These are phyloP conservation scores for Lyophyllum shimeji DNA, from an alignment of 768 basidiomycete species.

Conservation along the genomic window DNA sequence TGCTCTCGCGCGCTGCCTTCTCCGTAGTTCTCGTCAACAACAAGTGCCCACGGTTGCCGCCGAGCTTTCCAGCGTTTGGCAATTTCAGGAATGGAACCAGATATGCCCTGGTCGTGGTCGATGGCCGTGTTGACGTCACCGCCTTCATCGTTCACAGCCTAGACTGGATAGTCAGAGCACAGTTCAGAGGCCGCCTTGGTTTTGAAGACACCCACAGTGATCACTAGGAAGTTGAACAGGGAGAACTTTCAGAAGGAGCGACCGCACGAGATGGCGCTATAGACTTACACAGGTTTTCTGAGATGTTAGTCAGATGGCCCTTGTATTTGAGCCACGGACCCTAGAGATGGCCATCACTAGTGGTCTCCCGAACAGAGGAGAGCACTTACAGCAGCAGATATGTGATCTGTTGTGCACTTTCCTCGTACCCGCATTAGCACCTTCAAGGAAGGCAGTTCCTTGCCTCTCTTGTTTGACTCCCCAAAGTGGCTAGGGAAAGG, in stretches of 20 bases:
- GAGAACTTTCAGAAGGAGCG: conserved; percentile 2
- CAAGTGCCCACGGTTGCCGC: conserved; percentile 85
- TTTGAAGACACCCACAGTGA: conserved; percentile 54
- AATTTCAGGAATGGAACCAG: conserved; percentile 86
- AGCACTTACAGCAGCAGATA: conserved; percentile 84
- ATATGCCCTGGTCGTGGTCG: conserved; percentile 61
- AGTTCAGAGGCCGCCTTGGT: background rate
- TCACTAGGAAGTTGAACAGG: conserved; percentile 50
- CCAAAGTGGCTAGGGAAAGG: conserved; percentile 84
- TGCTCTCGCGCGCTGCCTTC: conserved; percentile 98
- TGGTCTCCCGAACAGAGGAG: background rate
- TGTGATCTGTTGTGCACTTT: conserved; percentile 99
- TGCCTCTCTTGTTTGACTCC: conserved; percentile 43
- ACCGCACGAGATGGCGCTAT: background rate
- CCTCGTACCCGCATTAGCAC: conserved; percentile 90
- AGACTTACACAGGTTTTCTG: conserved; percentile 85
- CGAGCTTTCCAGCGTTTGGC: conserved; percentile 88
- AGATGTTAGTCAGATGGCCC: conserved; percentile 93
- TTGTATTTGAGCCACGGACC: conserved; percentile 99
- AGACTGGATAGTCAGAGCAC: background rate
- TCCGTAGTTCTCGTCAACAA: conserved; percentile 97
- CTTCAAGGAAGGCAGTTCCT: conserved; percentile 80
- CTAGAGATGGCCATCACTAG: conserved; percentile 33
- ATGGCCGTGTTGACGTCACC: conserved; percentile 92
- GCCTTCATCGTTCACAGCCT: conserved; percentile 94